These are phyloP conservation scores for Leccinum obscurum DNA, from an alignment of 768 basidiomycete species.

Conservation along the genomic window DNA sequence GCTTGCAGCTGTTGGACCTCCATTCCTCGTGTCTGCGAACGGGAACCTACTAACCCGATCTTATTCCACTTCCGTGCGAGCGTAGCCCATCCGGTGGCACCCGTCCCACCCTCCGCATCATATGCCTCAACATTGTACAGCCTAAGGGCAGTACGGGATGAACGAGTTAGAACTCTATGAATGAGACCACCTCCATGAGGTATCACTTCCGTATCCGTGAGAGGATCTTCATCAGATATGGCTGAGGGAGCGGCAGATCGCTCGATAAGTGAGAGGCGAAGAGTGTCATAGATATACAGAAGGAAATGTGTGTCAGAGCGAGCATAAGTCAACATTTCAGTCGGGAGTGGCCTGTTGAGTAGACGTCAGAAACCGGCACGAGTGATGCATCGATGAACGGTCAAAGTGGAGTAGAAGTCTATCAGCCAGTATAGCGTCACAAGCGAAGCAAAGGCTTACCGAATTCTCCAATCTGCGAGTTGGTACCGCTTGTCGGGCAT, in stretches of 20 bases:
- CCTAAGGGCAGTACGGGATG: slow-evolving; percentile 73
- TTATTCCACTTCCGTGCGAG: slow-evolving; percentile 87
- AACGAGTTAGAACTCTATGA: slow-evolving; percentile 65
- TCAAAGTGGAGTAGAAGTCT: neutral
- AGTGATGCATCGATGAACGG: neutral
- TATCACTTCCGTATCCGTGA: slow-evolving; percentile 1
- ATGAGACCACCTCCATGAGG: slow-evolving; percentile 45
- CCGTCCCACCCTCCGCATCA: slow-evolving; percentile 61
- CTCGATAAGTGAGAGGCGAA: slow-evolving; percentile 85
- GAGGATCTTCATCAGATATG: slow-evolving; percentile 18
- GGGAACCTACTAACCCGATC: slow-evolving; percentile 36
- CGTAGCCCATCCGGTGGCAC: slow-evolving; percentile 74
- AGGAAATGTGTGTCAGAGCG: slow-evolving; percentile 97
- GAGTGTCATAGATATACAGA: slow-evolving; percentile 86
- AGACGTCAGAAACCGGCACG: neutral
- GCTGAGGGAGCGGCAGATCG: slow-evolving; percentile 41
- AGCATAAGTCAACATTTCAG: slow-evolving; percentile 91
- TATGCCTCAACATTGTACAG: slow-evolving; percentile 71
- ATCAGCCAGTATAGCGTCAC: neutral
- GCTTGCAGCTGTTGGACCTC: slow-evolving; percentile 44
- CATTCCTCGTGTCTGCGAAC: slow-evolving; percentile 33
- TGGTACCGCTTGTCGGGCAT: slow-evolving; percentile 94
- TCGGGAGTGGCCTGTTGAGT: slow-evolving; percentile 63
- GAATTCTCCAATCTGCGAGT: slow-evolving; percentile 95
- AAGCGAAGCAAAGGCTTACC: slow-evolving; percentile 42